Percentiles rank a stretch among this genome's conserved stretches.
Conservation (phyloP, 257 asterid species). For the Phtheirospermum japonicum region DNA sequence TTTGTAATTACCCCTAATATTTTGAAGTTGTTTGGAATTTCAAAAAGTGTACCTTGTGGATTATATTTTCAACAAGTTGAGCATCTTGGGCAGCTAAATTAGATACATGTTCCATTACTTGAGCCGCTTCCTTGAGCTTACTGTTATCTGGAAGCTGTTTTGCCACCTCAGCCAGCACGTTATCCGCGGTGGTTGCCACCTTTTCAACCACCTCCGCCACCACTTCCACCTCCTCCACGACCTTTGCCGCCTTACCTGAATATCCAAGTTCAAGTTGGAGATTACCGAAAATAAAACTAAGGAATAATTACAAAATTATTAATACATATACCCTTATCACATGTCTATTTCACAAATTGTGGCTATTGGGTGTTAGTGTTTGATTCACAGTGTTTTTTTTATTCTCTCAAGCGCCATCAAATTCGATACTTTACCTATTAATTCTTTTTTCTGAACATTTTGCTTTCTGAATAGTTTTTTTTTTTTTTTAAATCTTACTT, state of each 20-base stretch:
- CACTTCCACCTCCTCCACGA: constrained; percentile 56
- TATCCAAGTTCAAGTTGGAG: not conserved
- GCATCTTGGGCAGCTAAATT: constrained; percentile 53
- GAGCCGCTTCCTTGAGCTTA: constrained; percentile 56
- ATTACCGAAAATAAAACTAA: no score
- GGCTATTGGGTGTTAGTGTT: no score
- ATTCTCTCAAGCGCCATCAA: no score
- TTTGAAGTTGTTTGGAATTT: not conserved
- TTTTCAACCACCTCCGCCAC: constrained; percentile 58
- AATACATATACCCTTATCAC: no score
- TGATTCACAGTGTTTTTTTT: no score
- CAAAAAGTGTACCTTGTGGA: constrained; percentile 57
- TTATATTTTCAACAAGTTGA: constrained; percentile 39
- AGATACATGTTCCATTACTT: constrained; percentile 48
- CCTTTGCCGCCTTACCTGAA: constrained; percentile 49
- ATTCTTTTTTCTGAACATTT: no score
- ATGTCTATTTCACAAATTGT: no score
- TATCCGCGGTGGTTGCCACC: constrained; percentile 54
- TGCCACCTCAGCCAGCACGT: constrained; percentile 45
- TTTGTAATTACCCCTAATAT: not conserved
- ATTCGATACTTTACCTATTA: no score
- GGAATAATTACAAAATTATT: no score
- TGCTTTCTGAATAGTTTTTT: no score
- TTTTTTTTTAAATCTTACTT: no score
- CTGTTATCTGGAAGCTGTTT: constrained; percentile 51